Evolutionary conservation across 2,329 filamentous ascomycete genomes (phyloP).

Genomic region (Colletotrichum sp.): DNA sequence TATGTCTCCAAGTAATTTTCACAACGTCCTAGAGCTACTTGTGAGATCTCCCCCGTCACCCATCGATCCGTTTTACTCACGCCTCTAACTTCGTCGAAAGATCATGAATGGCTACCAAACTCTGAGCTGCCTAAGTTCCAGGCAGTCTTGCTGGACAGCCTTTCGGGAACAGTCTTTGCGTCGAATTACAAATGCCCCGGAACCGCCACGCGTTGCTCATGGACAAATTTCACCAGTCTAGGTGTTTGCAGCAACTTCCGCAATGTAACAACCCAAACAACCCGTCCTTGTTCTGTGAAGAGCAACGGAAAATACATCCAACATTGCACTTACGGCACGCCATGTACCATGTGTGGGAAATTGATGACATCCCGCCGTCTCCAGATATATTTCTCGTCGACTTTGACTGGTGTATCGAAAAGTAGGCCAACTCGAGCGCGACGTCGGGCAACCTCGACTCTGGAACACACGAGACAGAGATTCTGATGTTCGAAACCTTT

Average conservation of each 20-base stretch:
- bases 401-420: neutral
- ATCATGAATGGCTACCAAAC: neutral
- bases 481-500: neutral
- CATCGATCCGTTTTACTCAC: neutral
- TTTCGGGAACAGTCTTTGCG: constrained; percentile 4
- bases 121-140: constrained; percentile 18
- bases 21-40: too few relatives aligned
- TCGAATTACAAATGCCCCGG: constrained; percentile 20
- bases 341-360: neutral
- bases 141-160: constrained; percentile 16
- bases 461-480: neutral
- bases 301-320: neutral
- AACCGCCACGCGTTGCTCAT: constrained; percentile 15
- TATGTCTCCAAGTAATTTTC: too few relatives aligned
- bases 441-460: neutral
- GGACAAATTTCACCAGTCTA: constrained; percentile 20
- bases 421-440: neutral
- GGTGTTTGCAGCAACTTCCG: constrained; percentile 19
- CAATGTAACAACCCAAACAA: constrained; percentile 8
- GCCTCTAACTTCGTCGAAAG: neutral
- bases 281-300: neutral
- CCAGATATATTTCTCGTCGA: neutral
- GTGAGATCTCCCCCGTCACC: constrained; percentile 20
- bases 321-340: neutral
- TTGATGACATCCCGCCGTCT: neutral